phyloP scores from a whole-genome alignment of 2,329 filamentous ascomycete genomes.

The Pseudodiploospora longispora region DNA sequence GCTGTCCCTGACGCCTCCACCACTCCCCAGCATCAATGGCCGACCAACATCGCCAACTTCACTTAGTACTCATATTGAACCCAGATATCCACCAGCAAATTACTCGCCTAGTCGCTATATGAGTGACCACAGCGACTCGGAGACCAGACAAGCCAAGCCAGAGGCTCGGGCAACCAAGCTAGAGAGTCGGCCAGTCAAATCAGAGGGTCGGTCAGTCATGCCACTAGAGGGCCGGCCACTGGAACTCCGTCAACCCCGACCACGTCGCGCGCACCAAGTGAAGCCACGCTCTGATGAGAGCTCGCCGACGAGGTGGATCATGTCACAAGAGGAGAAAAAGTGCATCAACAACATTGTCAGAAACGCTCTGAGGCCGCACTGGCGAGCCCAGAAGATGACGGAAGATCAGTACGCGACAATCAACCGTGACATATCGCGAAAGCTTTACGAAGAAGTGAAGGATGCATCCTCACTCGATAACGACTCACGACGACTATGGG shows the following conservation, averaged over 20 bases:
- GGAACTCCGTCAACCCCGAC: conserved; percentile 46
- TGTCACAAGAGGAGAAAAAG: conserved; percentile 78
- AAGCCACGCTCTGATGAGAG: conserved; percentile 43
- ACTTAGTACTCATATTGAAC: conserved; percentile 64
- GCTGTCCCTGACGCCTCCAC: conserved; percentile 61
- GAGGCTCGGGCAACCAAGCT: conserved; percentile 12
- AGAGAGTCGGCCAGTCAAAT: conserved; percentile 10
- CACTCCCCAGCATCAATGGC: conserved; percentile 42
- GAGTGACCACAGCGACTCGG: conserved; percentile 39
- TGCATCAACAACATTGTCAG: conserved; percentile 86
- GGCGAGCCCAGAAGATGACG: conserved; percentile 68
- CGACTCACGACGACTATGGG: conserved; percentile 60
- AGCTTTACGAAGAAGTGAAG: conserved; percentile 67
- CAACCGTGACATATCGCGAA: conserved; percentile 81
- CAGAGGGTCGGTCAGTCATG: conserved; percentile 11
- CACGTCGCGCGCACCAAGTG: conserved; percentile 35
- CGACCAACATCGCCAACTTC: conserved; percentile 59
- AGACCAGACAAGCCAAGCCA: conserved; percentile 21
- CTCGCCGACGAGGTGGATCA: conserved; percentile 56
- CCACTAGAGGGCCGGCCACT: conserved; percentile 26
- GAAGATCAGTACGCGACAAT: conserved; percentile 89
- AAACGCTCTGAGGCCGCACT: conserved; percentile 71
- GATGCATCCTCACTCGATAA: conserved; percentile 53
- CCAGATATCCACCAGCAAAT: conserved; percentile 65
- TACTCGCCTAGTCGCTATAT: conserved; percentile 53